Evolutionary conservation across 768 basidiomycete species (phyloP).

Genomic region (Suillus discolor): DNA sequence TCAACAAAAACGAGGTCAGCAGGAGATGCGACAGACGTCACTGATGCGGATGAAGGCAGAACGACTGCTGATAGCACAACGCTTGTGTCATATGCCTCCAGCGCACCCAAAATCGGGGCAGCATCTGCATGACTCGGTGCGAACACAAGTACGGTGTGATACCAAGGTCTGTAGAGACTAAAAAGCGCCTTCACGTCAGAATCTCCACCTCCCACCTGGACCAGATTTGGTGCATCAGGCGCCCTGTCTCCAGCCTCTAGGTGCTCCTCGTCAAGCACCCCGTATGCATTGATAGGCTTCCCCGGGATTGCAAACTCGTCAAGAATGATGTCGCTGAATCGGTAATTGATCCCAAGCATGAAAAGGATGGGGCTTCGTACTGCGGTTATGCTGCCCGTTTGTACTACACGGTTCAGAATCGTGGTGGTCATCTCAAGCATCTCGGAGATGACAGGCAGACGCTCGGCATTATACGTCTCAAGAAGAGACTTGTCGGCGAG

Average conservation of each 20-base stretch:
- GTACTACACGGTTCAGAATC: slow-evolving; percentile 12
- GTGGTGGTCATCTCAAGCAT: slow-evolving; percentile 40
- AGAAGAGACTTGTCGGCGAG: slow-evolving; percentile 36
- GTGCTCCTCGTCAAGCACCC: slow-evolving; percentile 14
- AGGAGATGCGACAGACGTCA: neutral
- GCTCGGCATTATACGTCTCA: slow-evolving; percentile 42
- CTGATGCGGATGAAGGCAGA: neutral
- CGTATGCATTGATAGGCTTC: slow-evolving; percentile 9
- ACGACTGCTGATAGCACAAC: slow-evolving; percentile 7
- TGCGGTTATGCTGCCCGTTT: slow-evolving; percentile 14
- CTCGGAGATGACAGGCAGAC: slow-evolving; percentile 42
- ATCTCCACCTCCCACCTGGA: slow-evolving; percentile 9
- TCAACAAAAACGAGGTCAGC: slow-evolving; percentile 38
- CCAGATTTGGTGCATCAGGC: slow-evolving; percentile 20
- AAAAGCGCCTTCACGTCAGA: slow-evolving; percentile 26
- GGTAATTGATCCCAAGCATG: slow-evolving; percentile 35
- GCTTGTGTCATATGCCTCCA: neutral
- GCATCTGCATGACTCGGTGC: slow-evolving; percentile 9
- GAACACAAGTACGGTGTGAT: slow-evolving; percentile 15
- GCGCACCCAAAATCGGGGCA: neutral
- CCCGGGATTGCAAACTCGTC: slow-evolving; percentile 7
- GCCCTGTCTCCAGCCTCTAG: slow-evolving; percentile 15
- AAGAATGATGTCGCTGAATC: slow-evolving; percentile 17
- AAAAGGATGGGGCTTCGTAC: slow-evolving; percentile 17
- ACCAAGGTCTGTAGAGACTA: slow-evolving; percentile 26